Conservation (phyloP, 2,329 filamentous ascomycete genomes). For the Sclerotinia sclerotiorum region DNA sequence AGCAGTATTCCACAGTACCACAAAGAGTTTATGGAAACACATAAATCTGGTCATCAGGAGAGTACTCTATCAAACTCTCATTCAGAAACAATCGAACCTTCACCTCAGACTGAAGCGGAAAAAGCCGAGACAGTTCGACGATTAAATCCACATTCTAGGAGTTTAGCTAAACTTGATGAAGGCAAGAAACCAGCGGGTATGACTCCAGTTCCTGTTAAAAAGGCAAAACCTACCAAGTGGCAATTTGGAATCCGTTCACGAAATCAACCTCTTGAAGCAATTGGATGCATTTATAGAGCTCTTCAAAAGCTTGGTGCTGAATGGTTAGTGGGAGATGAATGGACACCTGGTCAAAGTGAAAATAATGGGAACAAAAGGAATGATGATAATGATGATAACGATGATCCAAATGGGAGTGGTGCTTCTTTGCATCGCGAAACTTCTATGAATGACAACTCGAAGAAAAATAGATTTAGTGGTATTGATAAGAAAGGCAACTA, state of each 20-base stretch:
- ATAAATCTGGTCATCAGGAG: conserved; percentile 53
- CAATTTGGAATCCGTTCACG: conserved; percentile 96
- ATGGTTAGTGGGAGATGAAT: conserved; percentile 72
- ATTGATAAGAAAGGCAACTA: conserved; percentile 64
- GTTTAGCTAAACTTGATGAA: conserved; percentile 67
- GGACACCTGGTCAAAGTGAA: conserved; percentile 22
- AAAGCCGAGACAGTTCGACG: conserved; percentile 78
- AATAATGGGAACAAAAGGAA: neutral
- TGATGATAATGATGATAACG: conserved; percentile 35
- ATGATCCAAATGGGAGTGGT: conserved; percentile 41
- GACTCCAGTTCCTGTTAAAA: conserved; percentile 67
- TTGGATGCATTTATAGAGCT: conserved; percentile 93
- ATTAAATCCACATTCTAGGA: conserved; percentile 81
- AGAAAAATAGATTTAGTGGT: conserved; percentile 35
- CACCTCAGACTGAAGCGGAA: conserved; percentile 62
- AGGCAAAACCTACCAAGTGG: conserved; percentile 83
- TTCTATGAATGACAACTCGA: conserved; percentile 39
- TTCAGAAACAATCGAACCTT: conserved; percentile 42
- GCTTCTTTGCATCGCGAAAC: conserved; percentile 43
- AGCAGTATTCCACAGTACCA: conserved; percentile 90
- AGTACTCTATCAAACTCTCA: conserved; percentile 43
- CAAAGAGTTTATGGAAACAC: conserved; percentile 81
- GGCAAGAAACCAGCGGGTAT: conserved; percentile 59
- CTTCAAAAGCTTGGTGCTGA: conserved; percentile 83
- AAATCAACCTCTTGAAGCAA: conserved; percentile 90